These are phyloP conservation scores for Trametes cingulata DNA, from an alignment of 768 basidiomycete species.

Conservation along the genomic window DNA sequence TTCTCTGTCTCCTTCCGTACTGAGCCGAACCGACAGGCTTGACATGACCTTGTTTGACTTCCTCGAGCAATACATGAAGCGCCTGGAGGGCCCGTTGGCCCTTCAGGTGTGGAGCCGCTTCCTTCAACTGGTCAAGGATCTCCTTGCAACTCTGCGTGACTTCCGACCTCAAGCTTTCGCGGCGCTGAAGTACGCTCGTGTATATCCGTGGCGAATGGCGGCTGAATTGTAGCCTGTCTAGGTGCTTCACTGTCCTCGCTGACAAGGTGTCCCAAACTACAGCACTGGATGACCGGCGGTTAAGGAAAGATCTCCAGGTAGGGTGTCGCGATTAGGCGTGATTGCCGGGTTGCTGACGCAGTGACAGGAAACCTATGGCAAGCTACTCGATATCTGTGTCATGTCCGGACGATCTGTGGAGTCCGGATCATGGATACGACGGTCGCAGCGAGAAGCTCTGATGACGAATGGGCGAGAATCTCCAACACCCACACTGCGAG, in stretches of 20 bases:
- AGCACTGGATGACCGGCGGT: slow-evolving; percentile 84
- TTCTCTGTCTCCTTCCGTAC: neutral
- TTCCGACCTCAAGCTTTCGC: slow-evolving; percentile 74
- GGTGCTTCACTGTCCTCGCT: slow-evolving; percentile 75
- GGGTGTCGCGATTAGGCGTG: neutral
- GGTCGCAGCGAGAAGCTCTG: slow-evolving; percentile 62
- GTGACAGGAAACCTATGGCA: slow-evolving; percentile 77
- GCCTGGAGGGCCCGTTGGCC: slow-evolving; percentile 88
- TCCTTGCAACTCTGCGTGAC: slow-evolving; percentile 62
- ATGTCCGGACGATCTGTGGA: slow-evolving; percentile 75
- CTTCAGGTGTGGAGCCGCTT: slow-evolving; percentile 90
- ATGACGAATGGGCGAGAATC: slow-evolving; percentile 71
- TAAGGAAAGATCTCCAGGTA: slow-evolving; percentile 89
- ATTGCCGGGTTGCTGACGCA: neutral
- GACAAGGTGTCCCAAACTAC: slow-evolving; percentile 88
- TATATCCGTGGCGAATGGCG: neutral
- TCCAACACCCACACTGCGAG: slow-evolving; percentile 60
- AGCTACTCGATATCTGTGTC: slow-evolving; percentile 80
- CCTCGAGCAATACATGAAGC: slow-evolving; percentile 79
- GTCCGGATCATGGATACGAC: slow-evolving; percentile 77
- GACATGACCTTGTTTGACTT: slow-evolving; percentile 80
- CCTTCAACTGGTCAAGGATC: slow-evolving; percentile 75
- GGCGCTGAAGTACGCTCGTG: slow-evolving; percentile 62
- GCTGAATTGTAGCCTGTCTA: slow-evolving; percentile 31
- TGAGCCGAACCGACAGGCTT: slow-evolving; percentile 45